phyloP scores from a whole-genome alignment of 2,329 filamentous ascomycete species.

The Septoria petroselini region DNA sequence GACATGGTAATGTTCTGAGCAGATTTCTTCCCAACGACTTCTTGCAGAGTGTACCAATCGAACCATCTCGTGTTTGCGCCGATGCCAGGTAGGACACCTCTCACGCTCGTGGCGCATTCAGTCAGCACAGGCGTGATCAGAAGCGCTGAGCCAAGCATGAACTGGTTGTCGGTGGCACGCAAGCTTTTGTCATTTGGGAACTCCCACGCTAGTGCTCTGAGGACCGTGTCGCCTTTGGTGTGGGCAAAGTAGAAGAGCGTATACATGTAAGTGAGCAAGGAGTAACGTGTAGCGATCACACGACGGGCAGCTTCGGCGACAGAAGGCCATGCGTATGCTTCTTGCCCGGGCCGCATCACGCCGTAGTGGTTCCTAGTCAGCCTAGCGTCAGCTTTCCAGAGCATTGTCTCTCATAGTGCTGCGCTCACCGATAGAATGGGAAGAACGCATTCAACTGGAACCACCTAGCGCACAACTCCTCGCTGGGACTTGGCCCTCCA shows the following conservation, averaged over 20 bases:
- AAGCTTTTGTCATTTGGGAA: constrained; percentile 66
- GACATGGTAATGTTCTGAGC: constrained; percentile 37
- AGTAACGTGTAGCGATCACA: constrained; percentile 66
- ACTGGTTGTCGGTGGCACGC: constrained; percentile 62
- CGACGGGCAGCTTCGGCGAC: constrained; percentile 59
- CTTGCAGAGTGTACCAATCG: constrained; percentile 67
- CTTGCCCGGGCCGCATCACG: constrained; percentile 46
- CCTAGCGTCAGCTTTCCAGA: constrained; percentile 23
- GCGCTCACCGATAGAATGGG: constrained; percentile 61
- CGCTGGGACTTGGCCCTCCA: constrained; percentile 22
- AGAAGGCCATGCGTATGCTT: constrained; percentile 64
- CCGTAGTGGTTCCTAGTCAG: constrained; percentile 11
- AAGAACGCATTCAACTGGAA: constrained; percentile 60
- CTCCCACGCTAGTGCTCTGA: constrained; percentile 69
- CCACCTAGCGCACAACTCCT: constrained; percentile 32
- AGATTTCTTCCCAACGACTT: constrained; percentile 45
- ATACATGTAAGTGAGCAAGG: constrained; percentile 70
- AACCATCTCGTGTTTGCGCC: constrained; percentile 62
- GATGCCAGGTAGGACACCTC: constrained; percentile 67
- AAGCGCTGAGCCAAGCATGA: constrained; percentile 63
- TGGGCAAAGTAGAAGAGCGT: constrained; percentile 67
- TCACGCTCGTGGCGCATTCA: constrained; percentile 57
- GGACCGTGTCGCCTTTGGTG: constrained; percentile 61
- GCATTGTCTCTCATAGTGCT: constrained; percentile 59
- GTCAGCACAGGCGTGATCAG: constrained; percentile 65